These are phyloP conservation scores for Wickerhamomyces rabaulensis DNA, from an alignment of 805 yeast species.

Conservation along the genomic window DNA sequence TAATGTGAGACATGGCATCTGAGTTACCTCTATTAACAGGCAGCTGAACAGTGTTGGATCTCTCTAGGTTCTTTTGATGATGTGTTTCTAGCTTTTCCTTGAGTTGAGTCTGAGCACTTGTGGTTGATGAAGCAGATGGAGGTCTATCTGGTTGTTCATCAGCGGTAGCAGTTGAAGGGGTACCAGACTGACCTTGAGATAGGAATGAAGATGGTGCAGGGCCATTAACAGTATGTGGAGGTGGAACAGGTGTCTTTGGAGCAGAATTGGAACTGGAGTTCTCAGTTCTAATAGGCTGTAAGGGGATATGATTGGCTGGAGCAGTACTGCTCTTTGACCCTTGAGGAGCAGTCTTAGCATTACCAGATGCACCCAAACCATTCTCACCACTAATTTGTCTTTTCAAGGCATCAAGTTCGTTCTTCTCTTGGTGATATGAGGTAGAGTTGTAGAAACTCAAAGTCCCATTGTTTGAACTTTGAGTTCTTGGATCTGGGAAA, in stretches of 20 bases:
- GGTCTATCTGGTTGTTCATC: background rate
- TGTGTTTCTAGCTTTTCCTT: background rate
- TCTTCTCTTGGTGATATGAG: background rate
- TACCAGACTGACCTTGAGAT: background rate
- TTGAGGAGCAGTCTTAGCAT: too few species aligned
- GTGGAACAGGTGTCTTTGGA: conserved; percentile 10
- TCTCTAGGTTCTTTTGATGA: background rate
- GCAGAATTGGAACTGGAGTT: background rate
- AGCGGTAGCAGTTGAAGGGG: background rate
- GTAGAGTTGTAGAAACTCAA: background rate
- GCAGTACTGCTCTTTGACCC: too few species aligned
- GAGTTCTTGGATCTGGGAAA: background rate
- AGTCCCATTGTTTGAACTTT: background rate
- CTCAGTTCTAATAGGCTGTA: background rate
- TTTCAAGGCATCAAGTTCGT: background rate
- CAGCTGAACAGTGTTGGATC: background rate
- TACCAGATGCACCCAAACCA: background rate
- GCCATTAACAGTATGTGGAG: conserved; percentile 8
- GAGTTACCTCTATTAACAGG: background rate
- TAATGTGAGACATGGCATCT: background rate
- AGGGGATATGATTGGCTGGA: background rate
- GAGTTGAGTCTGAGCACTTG: background rate
- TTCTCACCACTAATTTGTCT: background rate
- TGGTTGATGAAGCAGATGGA: background rate
- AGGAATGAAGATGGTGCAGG: conserved; percentile 10